These are phyloP conservation scores for Clitopilus hobsonii DNA, from an alignment of 768 basidiomycete genomes.

Conservation along the genomic window DNA sequence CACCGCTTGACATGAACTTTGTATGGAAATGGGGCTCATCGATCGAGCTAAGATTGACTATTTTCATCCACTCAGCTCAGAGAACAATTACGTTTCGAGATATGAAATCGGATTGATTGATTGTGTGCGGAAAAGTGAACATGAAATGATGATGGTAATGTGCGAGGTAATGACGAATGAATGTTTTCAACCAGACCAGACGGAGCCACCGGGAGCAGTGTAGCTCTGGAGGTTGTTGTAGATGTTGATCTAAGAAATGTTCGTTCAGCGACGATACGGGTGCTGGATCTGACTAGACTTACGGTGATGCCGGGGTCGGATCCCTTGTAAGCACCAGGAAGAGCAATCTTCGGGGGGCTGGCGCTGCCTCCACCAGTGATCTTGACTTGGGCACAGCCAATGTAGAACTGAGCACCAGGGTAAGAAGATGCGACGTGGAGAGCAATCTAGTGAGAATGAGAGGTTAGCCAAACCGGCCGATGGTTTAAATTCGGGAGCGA, in stretches of 20 bases:
- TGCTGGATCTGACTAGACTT: slow-evolving; percentile 1
- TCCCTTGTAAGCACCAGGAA: slow-evolving; percentile 42
- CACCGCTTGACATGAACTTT: not conserved
- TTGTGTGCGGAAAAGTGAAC: not conserved
- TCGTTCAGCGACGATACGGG: not conserved
- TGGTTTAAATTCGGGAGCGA: not conserved
- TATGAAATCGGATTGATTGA: not conserved
- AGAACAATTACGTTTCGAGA: too few relatives aligned
- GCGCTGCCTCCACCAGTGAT: slow-evolving; percentile 42
- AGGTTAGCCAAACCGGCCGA: not conserved
- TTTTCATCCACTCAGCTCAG: not conserved
- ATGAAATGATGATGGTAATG: not conserved
- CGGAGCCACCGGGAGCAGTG: slow-evolving; percentile 33
- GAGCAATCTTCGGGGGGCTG: slow-evolving; percentile 40
- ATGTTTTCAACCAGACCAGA: slow-evolving; percentile 32
- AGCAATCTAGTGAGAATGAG: slow-evolving; percentile 20
- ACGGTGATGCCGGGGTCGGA: slow-evolving; percentile 50
- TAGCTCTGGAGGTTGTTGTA: slow-evolving; percentile 55
- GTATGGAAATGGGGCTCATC: too few relatives aligned
- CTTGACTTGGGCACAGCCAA: slow-evolving; percentile 47
- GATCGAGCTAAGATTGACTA: too few relatives aligned
- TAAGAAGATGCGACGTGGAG: slow-evolving; percentile 36
- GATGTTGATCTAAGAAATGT: slow-evolving; percentile 35
- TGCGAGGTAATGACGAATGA: too few relatives aligned
- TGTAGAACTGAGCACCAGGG: slow-evolving; percentile 48